A percentile compares a stretch with the other conserved stretches of the same genome.
phyloP scores from a whole-genome alignment of 192 early-diverging fungal species.

The Backusella luteola region DNA sequence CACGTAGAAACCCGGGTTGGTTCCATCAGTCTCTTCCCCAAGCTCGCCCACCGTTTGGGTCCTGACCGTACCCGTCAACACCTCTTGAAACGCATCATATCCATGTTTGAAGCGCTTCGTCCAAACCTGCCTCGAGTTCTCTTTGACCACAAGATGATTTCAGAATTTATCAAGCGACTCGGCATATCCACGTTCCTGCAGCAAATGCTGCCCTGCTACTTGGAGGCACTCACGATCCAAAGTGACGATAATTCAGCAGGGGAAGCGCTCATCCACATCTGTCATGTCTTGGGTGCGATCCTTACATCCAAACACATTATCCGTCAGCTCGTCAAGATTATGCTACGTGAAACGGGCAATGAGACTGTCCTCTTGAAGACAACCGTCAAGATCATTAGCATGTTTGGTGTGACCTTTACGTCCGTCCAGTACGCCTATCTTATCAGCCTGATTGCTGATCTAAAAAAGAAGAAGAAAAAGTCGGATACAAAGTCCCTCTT shows the following conservation, averaged over 20 bases:
- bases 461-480: not conserved
- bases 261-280: slow-evolving; percentile 50
- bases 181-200: slow-evolving; percentile 52
- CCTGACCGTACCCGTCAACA: slow-evolving; percentile 43
- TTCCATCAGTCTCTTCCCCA: slow-evolving; percentile 51
- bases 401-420: slow-evolving; percentile 60
- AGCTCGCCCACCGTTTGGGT: slow-evolving; percentile 50
- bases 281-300: slow-evolving; percentile 51
- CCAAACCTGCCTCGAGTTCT: slow-evolving; percentile 45
- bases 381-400: slow-evolving; percentile 41
- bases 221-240: slow-evolving; percentile 49
- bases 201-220: slow-evolving; percentile 55
- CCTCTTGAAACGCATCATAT: slow-evolving; percentile 55
- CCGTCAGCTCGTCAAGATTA: slow-evolving; percentile 50
- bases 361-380: slow-evolving; percentile 17
- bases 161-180: slow-evolving; percentile 48
- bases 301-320: slow-evolving; percentile 58
- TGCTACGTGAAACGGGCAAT: slow-evolving; percentile 41
- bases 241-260: slow-evolving; percentile 41
- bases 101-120: slow-evolving; percentile 55
- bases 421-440: slow-evolving; percentile 53
- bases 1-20: slow-evolving; percentile 42
- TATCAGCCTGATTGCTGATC: slow-evolving; percentile 36
- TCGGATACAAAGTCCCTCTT: slow-evolving; percentile 32
- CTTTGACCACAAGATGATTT: slow-evolving; percentile 36